phyloP scores from a whole-genome alignment of 805 yeast genomes.

The Hanseniaspora lachancei region DNA sequence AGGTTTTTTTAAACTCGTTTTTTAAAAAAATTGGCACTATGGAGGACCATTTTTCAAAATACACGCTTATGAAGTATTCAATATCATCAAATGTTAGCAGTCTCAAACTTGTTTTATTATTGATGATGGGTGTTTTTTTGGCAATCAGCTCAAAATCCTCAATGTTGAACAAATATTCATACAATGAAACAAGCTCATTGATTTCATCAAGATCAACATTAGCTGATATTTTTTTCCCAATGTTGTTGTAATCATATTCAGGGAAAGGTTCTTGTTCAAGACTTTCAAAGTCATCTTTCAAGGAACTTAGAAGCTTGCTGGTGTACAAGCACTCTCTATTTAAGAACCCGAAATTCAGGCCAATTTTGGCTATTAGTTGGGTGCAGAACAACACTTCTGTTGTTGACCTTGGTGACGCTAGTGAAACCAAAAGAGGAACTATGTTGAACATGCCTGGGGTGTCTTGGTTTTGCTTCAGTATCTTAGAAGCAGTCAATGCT shows the following conservation, averaged over 20 bases:
- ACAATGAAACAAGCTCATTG: slow-evolving; percentile 20
- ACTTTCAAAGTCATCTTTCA: slow-evolving; percentile 43
- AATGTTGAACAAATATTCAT: slow-evolving; percentile 19
- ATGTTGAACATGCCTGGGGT: slow-evolving; percentile 33
- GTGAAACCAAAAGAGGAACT: slow-evolving; percentile 48
- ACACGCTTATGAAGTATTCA: slow-evolving; percentile 55
- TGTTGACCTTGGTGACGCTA: slow-evolving; percentile 63
- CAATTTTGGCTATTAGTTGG: slow-evolving; percentile 52
- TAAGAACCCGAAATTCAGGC: slow-evolving; percentile 57
- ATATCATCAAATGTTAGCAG: slow-evolving; percentile 24
- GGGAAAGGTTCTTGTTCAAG: slow-evolving; percentile 16
- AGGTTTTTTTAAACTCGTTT: slow-evolving; percentile 51
- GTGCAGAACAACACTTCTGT: slow-evolving; percentile 70
- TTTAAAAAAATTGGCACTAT: slow-evolving; percentile 58
- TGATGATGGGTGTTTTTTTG: neutral
- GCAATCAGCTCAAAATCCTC: slow-evolving; percentile 10
- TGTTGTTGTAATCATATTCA: neutral
- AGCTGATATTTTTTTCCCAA: slow-evolving; percentile 4
- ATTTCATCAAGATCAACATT: slow-evolving; percentile 22
- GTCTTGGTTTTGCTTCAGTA: slow-evolving; percentile 45
- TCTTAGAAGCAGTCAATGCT: slow-evolving; percentile 57
- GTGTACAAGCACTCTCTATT: slow-evolving; percentile 59
- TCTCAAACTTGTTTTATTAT: neutral
- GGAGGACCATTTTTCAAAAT: slow-evolving; percentile 67
- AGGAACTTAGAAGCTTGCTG: slow-evolving; percentile 55